Evolutionary conservation across 1,284 basidiomycete genomes (phyloP), one percentile per base, ranked within the genome.

Genomic region (Earliella scabrosa): DNA sequence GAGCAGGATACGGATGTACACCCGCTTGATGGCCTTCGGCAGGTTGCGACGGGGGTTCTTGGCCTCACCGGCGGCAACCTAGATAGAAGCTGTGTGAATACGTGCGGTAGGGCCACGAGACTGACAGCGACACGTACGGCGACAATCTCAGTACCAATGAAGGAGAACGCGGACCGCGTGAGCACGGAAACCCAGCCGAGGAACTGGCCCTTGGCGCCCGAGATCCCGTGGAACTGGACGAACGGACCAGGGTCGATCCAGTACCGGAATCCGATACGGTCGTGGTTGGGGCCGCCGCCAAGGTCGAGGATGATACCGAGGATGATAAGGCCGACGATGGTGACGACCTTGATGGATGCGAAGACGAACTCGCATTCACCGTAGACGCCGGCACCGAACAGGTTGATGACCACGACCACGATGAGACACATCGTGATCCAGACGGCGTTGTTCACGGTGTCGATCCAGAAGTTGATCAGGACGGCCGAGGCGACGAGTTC

Each of bases 61-160:
- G 3, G 85, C 83, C 68, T 93, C 92, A 32, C 86, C 89, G 34
- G 92, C 92, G 52, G 93, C 90, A 64, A 95, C 88, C 68, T 68
- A 38, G 11, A 35, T 24, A 21, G 14, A 45, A n/a, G n/a, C n/a
- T n/a, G n/a, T 4, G 8, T 13, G 14, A 38, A 24, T n/a, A 7
- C 9, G n/a, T 14, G 39, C 21, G 21, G 35, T 2, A 26, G 13
- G 16, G 4, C 10, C 20, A 16, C 6, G 8, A 8, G 3, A 5
- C 14, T 14, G 16, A 7, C 2, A 24, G n/a, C 4, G 6, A 74
- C 69, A 63, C 88, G 76, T 70, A 92, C 82, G 20, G 87, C 89
- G 45, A 91, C 86, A 53, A 91, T 86, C 68, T 92, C 90, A 2
- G 88, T 90, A 52, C 90, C 86, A 51, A 87, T 85, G 73, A 85